phyloP scores from a whole-genome alignment of 208 protist genomes.

The Wallacemonas collosoma region DNA sequence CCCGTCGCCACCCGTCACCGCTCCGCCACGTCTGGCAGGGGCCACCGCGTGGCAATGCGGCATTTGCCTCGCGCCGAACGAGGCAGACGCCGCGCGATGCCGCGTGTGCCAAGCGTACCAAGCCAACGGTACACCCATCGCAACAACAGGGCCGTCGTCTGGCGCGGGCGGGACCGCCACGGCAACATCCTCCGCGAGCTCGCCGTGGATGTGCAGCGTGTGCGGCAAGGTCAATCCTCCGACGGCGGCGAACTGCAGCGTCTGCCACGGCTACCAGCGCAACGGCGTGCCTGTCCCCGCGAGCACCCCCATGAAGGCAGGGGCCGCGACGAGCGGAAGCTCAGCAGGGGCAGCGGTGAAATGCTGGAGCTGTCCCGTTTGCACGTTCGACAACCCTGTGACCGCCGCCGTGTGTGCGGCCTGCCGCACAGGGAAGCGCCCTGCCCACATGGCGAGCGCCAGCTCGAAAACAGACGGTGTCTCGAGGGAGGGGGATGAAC shows the following conservation, averaged over 20 bases:
- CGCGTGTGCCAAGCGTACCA: conserved; percentile 58
- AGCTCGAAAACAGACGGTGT: too few species aligned
- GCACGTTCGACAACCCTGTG: conserved; percentile 74
- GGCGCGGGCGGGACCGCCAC: conserved; percentile 1
- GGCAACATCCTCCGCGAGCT: conserved; percentile 3
- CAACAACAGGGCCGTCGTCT: conserved; percentile 17
- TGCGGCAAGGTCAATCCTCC: conserved; percentile 58
- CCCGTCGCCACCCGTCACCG: not conserved
- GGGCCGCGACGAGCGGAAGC: conserved; percentile 4
- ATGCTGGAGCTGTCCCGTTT: conserved; percentile 74
- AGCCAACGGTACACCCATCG: conserved; percentile 39
- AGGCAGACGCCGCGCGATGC: conserved; percentile 43
- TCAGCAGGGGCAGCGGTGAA: conserved; percentile 20
- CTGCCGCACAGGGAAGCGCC: conserved; percentile 79
- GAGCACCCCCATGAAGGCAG: conserved; percentile 1
- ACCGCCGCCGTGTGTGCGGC: conserved; percentile 53
- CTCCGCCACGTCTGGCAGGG: conserved; percentile 16
- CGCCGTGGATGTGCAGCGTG: conserved; percentile 63
- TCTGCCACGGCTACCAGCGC: conserved; percentile 66
- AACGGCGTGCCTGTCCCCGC: conserved; percentile 51
- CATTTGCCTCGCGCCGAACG: conserved; percentile 67
- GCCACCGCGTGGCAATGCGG: conserved; percentile 67
- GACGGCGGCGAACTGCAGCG: conserved; percentile 39
- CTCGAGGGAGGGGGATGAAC: conserved; percentile 5
- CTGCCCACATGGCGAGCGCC: conserved; percentile 31